Evolutionary conservation across 1,284 basidiomycete genomes (phyloP), one percentile per base, ranked within the genome.

Genomic region (Papiliotrema nemorosa): DNA sequence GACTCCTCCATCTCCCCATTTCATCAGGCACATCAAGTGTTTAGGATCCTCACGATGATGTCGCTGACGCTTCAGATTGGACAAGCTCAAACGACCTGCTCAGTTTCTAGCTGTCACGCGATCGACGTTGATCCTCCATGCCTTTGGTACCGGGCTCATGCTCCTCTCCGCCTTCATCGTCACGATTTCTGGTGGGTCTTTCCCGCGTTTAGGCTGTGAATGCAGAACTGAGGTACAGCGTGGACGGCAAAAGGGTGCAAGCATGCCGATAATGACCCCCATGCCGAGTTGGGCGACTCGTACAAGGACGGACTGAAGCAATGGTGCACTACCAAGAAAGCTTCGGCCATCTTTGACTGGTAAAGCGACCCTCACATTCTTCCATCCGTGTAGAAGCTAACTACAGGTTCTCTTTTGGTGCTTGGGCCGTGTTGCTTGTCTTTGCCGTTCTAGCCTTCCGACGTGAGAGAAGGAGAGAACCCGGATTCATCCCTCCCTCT

Each of bases 311-410:
- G 78, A 6, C 77, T 94, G 5, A 70, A 78, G 12, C 82, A 85
- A 1, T 93, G 87, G 86, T 94, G 90, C 72, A 82, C 79, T 56
- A 92, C 90, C 6, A 92, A 93, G 76, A 90, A 89, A 65, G 90
- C 90, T 3, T 87, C 81, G 0, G 82, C 82, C 6, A 81, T 91
- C 47, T 92, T 94, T 73, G 86, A 90, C 68, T 92, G 90, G 90
- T 71, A 34, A 77, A 24, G 29, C 56, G 9, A 7, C 7, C 29
- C 14, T 31, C 9, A 7, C 14, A 14, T 7, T 31, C 29, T 31
- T 14, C 29, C 18, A 44, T 50, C 14, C 48, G 61, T 13, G 49
- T 50, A 53, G 35, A 20, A 44, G 50, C 44, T 44, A 52, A 10
- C 6, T 71, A 75, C 18, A 76, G 75, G 14, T 75, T 88, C 42